These are phyloP conservation scores for Coemansia sp. DNA, from an alignment of 192 early-diverging fungal species.

Conservation along the genomic window DNA sequence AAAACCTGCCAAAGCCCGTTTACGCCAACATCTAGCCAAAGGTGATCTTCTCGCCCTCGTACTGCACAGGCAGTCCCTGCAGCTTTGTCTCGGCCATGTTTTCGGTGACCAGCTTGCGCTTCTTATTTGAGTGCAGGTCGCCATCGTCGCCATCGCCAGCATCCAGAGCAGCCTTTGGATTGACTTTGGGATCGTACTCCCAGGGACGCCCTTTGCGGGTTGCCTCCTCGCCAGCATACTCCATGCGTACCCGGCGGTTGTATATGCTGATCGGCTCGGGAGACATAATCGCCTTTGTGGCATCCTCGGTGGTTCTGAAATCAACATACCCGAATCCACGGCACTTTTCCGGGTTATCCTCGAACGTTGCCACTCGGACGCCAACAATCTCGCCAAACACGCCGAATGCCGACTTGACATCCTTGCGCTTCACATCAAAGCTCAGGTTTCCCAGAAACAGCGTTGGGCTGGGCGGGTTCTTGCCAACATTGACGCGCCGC, in stretches of 20 bases:
- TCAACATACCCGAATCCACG: constrained; percentile 78
- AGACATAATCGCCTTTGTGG: constrained; percentile 63
- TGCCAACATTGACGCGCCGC: constrained; percentile 35
- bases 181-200: constrained; percentile 50
- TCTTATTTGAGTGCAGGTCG: constrained; percentile 24
- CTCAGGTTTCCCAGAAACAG: constrained; percentile 70
- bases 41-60: constrained; percentile 68
- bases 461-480: constrained; percentile 62
- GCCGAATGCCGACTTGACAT: constrained; percentile 60
- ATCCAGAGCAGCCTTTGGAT: constrained; percentile 20
- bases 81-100: constrained; percentile 55
- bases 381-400: constrained; percentile 64
- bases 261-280: constrained; percentile 58
- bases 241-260: constrained; percentile 61
- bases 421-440: constrained; percentile 58
- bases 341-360: constrained; percentile 72
- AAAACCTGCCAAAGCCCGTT: not conserved
- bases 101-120: constrained; percentile 41
- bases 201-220: constrained; percentile 67
- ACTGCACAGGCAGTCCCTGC: constrained; percentile 57
- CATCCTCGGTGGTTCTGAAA: constrained; percentile 62
- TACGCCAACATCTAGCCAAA: constrained; percentile 51
- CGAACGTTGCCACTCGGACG: constrained; percentile 71
- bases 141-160: constrained; percentile 17
- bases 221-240: constrained; percentile 69